Evolutionary conservation across 106 monocot genomes (phyloP).

Genomic region (Dendrobium catenatum): DNA sequence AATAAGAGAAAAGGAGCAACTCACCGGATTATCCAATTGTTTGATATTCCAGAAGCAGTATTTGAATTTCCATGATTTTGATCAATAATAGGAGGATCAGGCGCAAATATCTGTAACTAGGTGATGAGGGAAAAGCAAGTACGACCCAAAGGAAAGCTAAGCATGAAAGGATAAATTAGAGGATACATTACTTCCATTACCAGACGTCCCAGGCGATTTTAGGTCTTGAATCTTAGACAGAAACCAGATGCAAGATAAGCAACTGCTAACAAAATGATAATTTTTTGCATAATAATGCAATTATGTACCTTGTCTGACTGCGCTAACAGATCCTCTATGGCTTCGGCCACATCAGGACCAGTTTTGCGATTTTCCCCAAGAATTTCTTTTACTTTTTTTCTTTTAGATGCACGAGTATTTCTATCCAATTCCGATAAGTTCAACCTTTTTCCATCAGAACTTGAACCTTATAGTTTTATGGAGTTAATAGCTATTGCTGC

Average conservation of each 20-base stretch:
- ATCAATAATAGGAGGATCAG: constrained; percentile 39
- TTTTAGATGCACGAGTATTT: constrained; percentile 21
- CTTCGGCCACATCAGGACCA: constrained; percentile 83
- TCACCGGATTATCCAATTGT: constrained; percentile 46
- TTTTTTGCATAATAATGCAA: neutral
- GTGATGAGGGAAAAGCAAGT: constrained; percentile 27
- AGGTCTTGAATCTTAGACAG: constrained; percentile 43
- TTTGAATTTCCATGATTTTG: constrained; percentile 44
- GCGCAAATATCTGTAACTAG: constrained; percentile 44
- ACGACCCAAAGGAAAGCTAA: neutral
- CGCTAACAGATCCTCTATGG: constrained; percentile 81
- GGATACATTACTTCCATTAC: constrained; percentile 71
- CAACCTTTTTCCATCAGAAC: constrained; percentile 30
- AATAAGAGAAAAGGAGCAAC: neutral
- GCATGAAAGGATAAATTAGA: constrained; percentile 10
- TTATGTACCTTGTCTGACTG: constrained; percentile 72
- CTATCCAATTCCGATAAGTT: constrained; percentile 27
- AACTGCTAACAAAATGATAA: neutral
- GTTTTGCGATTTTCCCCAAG: constrained; percentile 13
- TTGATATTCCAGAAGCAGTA: constrained; percentile 37
- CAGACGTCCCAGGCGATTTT: constrained; percentile 29
- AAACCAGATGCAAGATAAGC: constrained; percentile 2
- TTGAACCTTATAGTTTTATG: constrained; percentile 25
- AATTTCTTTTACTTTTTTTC: constrained; percentile 27
- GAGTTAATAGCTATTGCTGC: constrained; percentile 9